Conservation (phyloP, 768 basidiomycete species). For the Tulasnella sp. region DNA sequence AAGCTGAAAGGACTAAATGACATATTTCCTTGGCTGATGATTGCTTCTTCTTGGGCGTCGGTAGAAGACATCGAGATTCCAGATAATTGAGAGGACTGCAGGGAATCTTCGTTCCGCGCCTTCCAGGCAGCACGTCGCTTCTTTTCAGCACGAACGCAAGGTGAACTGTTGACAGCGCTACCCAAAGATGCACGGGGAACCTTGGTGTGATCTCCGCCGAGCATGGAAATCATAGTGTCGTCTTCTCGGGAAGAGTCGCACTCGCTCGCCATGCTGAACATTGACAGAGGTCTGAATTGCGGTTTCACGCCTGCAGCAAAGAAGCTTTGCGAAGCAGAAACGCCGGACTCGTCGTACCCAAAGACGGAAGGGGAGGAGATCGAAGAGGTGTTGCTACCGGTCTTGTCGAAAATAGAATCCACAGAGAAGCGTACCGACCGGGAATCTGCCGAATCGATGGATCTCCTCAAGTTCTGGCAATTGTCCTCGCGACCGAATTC, state of each 20-base stretch:
- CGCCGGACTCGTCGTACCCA: conserved; percentile 42
- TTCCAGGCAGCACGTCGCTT: neutral
- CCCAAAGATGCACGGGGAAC: conserved; percentile 54
- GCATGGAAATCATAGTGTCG: conserved; percentile 81
- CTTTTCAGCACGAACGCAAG: conserved; percentile 62
- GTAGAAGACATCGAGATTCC: neutral
- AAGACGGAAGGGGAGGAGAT: conserved; percentile 61
- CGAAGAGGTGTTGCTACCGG: conserved; percentile 46
- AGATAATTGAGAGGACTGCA: conserved; percentile 37
- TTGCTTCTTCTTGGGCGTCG: neutral
- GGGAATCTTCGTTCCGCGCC: conserved; percentile 45
- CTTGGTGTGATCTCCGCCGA: conserved; percentile 71
- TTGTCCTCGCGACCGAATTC: conserved; percentile 1
- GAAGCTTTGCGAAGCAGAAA: conserved; percentile 37
- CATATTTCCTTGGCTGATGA: neutral
- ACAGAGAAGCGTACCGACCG: conserved; percentile 43
- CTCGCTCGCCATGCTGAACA: conserved; percentile 48
- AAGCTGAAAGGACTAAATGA: neutral
- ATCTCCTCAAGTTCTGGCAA: conserved; percentile 37
- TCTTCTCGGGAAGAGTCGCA: conserved; percentile 58
- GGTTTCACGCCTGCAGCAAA: conserved; percentile 39
- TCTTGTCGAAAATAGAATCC: conserved; percentile 64
- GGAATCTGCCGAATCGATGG: conserved; percentile 39
- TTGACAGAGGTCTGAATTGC: conserved; percentile 62
- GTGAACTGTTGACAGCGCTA: conserved; percentile 64